Conservation (phyloP, 495 filamentous ascomycete genomes). For the Halenospora varia region DNA sequence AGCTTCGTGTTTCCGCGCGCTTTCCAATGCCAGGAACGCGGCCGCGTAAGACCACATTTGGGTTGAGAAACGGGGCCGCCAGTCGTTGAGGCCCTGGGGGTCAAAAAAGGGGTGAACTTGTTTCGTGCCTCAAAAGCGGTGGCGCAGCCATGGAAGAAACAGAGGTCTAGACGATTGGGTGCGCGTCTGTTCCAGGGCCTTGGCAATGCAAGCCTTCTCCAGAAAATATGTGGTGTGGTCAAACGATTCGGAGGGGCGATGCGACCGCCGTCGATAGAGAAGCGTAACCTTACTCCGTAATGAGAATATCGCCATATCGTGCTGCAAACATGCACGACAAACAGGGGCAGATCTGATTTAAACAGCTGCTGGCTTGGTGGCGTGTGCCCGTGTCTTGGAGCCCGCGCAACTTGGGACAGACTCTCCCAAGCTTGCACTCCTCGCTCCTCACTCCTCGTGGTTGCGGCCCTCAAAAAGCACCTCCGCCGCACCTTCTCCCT, state of each 20-base stretch:
- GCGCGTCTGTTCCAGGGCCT: not conserved
- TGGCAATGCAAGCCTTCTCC: not conserved
- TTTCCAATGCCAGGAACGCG: slow-evolving; percentile 8
- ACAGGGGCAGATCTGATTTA: too few species aligned
- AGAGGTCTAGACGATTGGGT: not conserved
- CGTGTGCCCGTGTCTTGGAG: too few species aligned
- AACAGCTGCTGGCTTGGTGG: too few species aligned
- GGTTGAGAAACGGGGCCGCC: slow-evolving; percentile 4
- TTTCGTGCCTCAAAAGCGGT: slow-evolving; percentile 5
- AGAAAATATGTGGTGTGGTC: not conserved
- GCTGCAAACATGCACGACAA: too few species aligned
- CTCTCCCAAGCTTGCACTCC: too few species aligned
- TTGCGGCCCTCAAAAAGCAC: too few species aligned
- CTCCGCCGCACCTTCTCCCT: too few species aligned
- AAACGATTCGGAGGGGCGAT: not conserved
- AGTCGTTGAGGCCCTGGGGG: not conserved
- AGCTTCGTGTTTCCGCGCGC: slow-evolving; percentile 13
- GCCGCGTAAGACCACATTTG: slow-evolving; percentile 14
- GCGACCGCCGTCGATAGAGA: not conserved
- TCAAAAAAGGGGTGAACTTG: not conserved
- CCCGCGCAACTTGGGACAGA: too few species aligned
- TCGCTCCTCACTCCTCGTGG: too few species aligned
- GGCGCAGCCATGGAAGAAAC: slow-evolving; percentile 9
- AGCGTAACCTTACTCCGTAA: too few species aligned
- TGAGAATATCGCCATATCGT: too few species aligned